Percentiles rank a stretch among this genome's conserved stretches.
These are phyloP conservation scores for Umbelopsis isabellina DNA, from an alignment of 192 early-diverging fungal species.

Conservation along the genomic window DNA sequence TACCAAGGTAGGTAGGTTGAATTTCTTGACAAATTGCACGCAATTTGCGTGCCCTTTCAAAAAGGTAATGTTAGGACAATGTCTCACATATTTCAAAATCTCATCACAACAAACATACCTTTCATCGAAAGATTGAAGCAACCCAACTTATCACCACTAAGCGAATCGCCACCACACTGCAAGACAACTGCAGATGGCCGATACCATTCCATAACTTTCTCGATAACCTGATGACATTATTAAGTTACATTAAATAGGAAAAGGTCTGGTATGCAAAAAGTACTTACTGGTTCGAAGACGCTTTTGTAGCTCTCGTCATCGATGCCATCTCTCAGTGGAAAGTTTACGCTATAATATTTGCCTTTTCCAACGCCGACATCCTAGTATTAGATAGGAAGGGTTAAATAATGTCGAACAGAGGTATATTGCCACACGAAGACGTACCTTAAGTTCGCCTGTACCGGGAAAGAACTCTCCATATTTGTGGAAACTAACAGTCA, in stretches of 20 bases:
- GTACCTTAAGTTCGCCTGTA: constrained; percentile 75
- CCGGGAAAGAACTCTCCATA: constrained; percentile 97
- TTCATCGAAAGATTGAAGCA: constrained; percentile 95
- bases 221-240: constrained; percentile 71
- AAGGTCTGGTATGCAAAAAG: not conserved
- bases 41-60: constrained; percentile 83
- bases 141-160: constrained; percentile 93
- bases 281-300: constrained; percentile 62
- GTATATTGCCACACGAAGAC: not conserved
- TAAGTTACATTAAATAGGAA: not conserved
- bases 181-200: constrained; percentile 89
- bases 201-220: constrained; percentile 93
- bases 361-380: constrained; percentile 88
- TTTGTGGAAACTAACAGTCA: constrained; percentile 95
- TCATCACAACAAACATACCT: constrained; percentile 40
- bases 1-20: constrained; percentile 89
- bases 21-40: constrained; percentile 88
- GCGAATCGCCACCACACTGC: constrained; percentile 97
- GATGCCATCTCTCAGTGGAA: constrained; percentile 93
- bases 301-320: constrained; percentile 88
- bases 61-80: not conserved
- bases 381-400: constrained; percentile 36
- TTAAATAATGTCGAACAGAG: too few relatives aligned
- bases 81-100: not conserved
- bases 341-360: constrained; percentile 93